Evolutionary conservation across 768 basidiomycete species (phyloP), one percentile per base, ranked within the genome.

Genomic region (Leccinum boreale): DNA sequence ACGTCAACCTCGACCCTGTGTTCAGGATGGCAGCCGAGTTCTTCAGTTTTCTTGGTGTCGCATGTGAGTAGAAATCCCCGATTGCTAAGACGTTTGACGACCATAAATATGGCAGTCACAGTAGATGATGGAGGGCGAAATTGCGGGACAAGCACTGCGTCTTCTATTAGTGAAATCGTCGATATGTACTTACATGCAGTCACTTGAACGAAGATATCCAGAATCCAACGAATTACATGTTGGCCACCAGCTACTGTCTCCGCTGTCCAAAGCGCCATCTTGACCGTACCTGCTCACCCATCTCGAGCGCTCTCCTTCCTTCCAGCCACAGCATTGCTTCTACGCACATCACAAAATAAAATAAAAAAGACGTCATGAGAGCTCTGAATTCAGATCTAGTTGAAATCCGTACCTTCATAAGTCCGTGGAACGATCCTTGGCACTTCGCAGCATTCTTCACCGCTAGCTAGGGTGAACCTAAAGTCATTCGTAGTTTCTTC

Each of bases 281-380:
- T 21, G 76, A 73, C 35, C 84, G 72, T 66, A 92, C 89, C 64
- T 86, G 83, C 31, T 80, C 79, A 4, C 89, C 89, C 46, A 89
- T 72, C 66, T 86, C 85, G 7, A 92, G 74, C 2, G 89, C 85
- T 5, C 91, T 78, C 58, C 81, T 83, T 0, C 87, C 90, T 69
- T 93, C 91, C 23, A 94, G 73, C 86, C 90, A 94, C 24, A 85
- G 72, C 90, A 94, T 94, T 6, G 89, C 85, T 69, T 93, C 92
- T 86, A 72, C 35, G 57, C 60, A 67, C 44, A 59, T 56, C 44
- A 23, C 7, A 52, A 45, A 33, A 0, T 29, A 29, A 29, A 29
- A 26, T 1, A 9, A 72, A 62, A 33, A 64, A 29, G 26, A 48
- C 52, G 53, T 53, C 21, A 42, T 9, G 17, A 55, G 11, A 39